These are phyloP conservation scores for Pseudocercospora eumusae DNA, from an alignment of 2,329 filamentous ascomycete species.

Conservation along the genomic window DNA sequence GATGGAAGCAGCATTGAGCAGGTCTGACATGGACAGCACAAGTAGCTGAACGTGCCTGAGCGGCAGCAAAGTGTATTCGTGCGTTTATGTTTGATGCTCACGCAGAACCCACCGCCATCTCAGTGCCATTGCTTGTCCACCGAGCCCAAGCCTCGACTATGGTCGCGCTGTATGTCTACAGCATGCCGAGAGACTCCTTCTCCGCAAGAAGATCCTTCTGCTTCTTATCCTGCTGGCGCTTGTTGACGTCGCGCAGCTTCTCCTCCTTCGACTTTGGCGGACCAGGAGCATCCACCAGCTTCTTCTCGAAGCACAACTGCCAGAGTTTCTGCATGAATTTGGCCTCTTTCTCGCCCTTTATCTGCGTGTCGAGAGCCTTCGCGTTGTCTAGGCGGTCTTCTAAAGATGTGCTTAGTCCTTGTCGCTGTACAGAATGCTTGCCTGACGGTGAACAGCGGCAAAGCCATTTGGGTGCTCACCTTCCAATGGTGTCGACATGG, in stretches of 20 bases:
- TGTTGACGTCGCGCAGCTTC: slow-evolving; percentile 5
- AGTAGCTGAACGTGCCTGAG: not conserved
- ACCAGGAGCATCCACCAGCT: not conserved
- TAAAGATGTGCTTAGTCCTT: not conserved
- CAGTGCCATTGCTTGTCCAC: not conserved
- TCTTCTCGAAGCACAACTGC: not conserved
- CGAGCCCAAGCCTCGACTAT: not conserved
- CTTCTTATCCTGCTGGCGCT: not conserved
- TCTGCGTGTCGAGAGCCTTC: not conserved
- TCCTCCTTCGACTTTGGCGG: not conserved
- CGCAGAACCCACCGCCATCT: too few relatives aligned
- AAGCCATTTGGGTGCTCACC: not conserved
- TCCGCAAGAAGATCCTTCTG: not conserved
- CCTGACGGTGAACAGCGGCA: not conserved
- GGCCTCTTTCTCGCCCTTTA: not conserved
- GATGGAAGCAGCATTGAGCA: not conserved
- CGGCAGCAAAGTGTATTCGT: not conserved
- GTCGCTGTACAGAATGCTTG: not conserved
- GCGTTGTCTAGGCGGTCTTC: not conserved
- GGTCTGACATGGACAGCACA: not conserved
- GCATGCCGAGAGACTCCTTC: slow-evolving; percentile 1
- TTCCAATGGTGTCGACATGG: not conserved
- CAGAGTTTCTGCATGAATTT: slow-evolving; percentile 1
- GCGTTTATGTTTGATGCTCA: not conserved
- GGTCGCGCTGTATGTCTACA: not conserved